Percentiles rank a stretch among this genome's conserved stretches.
These are phyloP conservation scores for Moesziomyces parantarcticus DNA, from an alignment of 1,284 basidiomycete genomes.

Conservation along the genomic window DNA sequence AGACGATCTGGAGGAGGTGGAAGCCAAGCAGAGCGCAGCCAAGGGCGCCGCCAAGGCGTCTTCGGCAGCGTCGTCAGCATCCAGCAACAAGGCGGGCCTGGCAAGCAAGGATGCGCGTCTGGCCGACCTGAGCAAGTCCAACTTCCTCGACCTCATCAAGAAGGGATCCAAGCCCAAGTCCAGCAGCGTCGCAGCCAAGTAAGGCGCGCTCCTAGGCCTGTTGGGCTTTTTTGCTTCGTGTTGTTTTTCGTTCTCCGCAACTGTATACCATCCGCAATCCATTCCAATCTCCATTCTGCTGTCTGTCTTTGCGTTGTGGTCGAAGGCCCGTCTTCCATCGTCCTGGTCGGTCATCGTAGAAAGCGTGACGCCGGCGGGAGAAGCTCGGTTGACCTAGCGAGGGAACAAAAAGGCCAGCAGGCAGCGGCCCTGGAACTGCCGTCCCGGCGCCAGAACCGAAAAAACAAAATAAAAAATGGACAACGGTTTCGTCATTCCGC, in stretches of 20 bases:
- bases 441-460: too few relatives aligned
- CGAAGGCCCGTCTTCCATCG: not conserved
- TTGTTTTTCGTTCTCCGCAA: not conserved
- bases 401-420: too few relatives aligned
- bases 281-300: not conserved
- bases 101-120: slow-evolving; percentile 57
- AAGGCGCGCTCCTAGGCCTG: not conserved
- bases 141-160: slow-evolving; percentile 65
- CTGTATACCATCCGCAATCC: slow-evolving; percentile 30
- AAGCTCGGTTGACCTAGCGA: too few relatives aligned
- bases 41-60: not conserved
- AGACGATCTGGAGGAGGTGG: slow-evolving; percentile 54
- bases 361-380: too few relatives aligned
- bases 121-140: slow-evolving; percentile 62
- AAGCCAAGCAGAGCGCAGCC: slow-evolving; percentile 32
- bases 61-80: not conserved
- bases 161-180: slow-evolving; percentile 28
- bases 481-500: too few relatives aligned
- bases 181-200: slow-evolving; percentile 38
- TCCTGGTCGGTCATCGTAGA: too few relatives aligned
- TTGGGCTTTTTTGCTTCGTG: not conserved
- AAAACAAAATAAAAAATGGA: too few relatives aligned
- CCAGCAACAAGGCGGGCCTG: slow-evolving; percentile 42
- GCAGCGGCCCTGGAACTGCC: too few relatives aligned
- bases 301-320: not conserved